Evolutionary conservation across 169 alveolate species (phyloP).

Genomic region (Fabrea salina): DNA sequence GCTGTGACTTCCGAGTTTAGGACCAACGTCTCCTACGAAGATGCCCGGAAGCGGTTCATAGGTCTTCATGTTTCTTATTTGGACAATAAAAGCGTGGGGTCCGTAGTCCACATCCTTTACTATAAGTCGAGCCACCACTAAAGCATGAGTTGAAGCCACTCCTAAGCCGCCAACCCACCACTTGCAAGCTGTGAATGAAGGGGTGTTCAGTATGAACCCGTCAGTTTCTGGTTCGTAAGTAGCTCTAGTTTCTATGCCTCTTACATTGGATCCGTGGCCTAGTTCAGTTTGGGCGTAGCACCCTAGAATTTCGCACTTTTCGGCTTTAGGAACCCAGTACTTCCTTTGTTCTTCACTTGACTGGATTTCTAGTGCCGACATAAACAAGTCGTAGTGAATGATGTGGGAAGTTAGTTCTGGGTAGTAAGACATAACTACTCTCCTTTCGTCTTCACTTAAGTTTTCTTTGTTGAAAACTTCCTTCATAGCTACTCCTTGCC

Average conservation of each 20-base stretch:
- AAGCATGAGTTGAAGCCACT: constrained; percentile 61
- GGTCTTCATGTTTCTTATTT: constrained; percentile 3
- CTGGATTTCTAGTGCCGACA: not conserved
- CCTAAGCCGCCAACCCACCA: constrained; percentile 83
- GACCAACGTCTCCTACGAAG: constrained; percentile 47
- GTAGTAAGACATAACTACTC: not conserved
- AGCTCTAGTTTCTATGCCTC: constrained; percentile 76
- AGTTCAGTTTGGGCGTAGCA: constrained; percentile 81
- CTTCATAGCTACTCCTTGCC: constrained; percentile 17
- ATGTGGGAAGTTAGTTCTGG: not conserved
- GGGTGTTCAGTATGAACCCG: constrained; percentile 68
- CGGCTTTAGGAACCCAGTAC: not conserved
- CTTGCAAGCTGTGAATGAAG: constrained; percentile 64
- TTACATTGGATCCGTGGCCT: constrained; percentile 82
- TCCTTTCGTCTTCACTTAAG: not conserved
- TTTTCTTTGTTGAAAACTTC: constrained; percentile 2
- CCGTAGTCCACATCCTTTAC: constrained; percentile 28
- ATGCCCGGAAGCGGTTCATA: constrained; percentile 44
- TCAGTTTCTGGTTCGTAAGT: constrained; percentile 59
- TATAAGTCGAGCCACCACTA: constrained; percentile 73
- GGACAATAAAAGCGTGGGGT: constrained; percentile 20
- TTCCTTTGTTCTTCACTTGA: constrained; percentile 7
- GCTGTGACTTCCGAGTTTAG: constrained; percentile 44
- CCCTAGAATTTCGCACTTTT: constrained; percentile 38
- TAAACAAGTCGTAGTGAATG: not conserved